These are phyloP conservation scores for Trypanosoma cruzi DNA, from an alignment of 208 protist genomes.

Conservation along the genomic window DNA sequence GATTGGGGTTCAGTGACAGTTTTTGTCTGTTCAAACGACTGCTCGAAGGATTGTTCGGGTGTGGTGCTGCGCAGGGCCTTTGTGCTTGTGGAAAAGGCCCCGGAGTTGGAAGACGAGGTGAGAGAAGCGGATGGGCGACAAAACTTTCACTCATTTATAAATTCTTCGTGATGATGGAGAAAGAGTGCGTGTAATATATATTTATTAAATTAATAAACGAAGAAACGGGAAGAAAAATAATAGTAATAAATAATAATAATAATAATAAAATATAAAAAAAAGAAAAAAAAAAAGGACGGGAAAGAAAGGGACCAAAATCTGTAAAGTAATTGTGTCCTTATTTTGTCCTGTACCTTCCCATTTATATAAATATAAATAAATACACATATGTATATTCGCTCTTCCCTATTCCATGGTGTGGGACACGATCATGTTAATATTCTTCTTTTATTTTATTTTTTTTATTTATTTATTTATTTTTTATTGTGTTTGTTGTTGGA, in stretches of 20 bases:
- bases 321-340: too few relatives aligned
- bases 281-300: too few relatives aligned
- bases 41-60: constrained; percentile 37
- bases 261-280: too few relatives aligned
- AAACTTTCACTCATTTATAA: constrained; percentile 23
- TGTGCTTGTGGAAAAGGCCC: constrained; percentile 52
- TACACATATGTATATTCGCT: too few relatives aligned
- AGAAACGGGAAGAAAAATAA: too few relatives aligned
- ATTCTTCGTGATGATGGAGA: not conserved
- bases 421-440: too few relatives aligned
- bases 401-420: too few relatives aligned
- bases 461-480: not conserved
- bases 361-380: too few relatives aligned
- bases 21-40: constrained; percentile 71
- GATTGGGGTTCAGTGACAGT: constrained; percentile 84
- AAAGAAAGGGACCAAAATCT: too few relatives aligned
- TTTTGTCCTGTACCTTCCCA: too few relatives aligned
- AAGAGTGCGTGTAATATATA: not conserved
- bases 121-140: constrained; percentile 6
- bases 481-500: not conserved
- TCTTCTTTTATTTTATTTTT: constrained; percentile 3
- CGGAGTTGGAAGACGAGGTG: constrained; percentile 31
- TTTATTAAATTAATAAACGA: not conserved
- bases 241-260: too few relatives aligned
- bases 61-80: constrained; percentile 63